A percentile compares a stretch with the other conserved stretches of the same genome.
phyloP scores from a whole-genome alignment of 2,329 filamentous ascomycete species.

The Claviceps spartinae region DNA sequence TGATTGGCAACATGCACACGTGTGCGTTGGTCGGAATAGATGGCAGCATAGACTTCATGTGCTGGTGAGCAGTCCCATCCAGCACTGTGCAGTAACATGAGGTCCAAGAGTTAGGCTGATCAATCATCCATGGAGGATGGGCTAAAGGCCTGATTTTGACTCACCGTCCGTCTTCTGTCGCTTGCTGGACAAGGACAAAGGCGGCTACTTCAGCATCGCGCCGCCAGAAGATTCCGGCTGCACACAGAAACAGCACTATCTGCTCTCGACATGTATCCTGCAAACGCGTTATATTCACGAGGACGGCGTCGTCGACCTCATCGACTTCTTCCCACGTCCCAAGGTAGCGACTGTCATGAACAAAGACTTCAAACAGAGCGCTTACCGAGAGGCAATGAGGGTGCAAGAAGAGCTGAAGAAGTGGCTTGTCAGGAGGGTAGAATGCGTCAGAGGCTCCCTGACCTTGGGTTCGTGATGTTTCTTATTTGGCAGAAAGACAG shows the following conservation, averaged over 20 bases:
- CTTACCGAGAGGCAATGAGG: slow-evolving; percentile 37
- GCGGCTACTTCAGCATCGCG: slow-evolving; percentile 59
- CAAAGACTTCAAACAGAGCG: slow-evolving; percentile 32
- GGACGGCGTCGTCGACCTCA: slow-evolving; percentile 56
- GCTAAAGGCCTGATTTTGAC: slow-evolving; percentile 60
- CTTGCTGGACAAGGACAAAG: slow-evolving; percentile 59
- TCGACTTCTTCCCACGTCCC: slow-evolving; percentile 65
- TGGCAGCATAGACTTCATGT: slow-evolving; percentile 66
- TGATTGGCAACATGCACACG: slow-evolving; percentile 71
- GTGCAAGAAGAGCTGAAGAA: slow-evolving; percentile 52
- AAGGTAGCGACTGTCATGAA: slow-evolving; percentile 41
- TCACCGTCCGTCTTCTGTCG: slow-evolving; percentile 65
- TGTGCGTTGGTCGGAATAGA: slow-evolving; percentile 63
- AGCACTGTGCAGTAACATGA: neutral
- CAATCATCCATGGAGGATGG: neutral
- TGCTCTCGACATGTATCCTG: slow-evolving; percentile 61
- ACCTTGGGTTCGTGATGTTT: slow-evolving; percentile 33
- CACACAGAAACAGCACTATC: slow-evolving; percentile 66
- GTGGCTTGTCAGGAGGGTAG: slow-evolving; percentile 57
- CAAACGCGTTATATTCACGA: slow-evolving; percentile 69
- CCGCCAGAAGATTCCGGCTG: slow-evolving; percentile 35
- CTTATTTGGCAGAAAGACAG: neutral
- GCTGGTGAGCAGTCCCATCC: slow-evolving; percentile 39
- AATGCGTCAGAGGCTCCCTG: slow-evolving; percentile 56
- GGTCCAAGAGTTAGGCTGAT: neutral